phyloP scores from a whole-genome alignment of 2,329 filamentous ascomycete species.

The Trichoderma arundinaceum region DNA sequence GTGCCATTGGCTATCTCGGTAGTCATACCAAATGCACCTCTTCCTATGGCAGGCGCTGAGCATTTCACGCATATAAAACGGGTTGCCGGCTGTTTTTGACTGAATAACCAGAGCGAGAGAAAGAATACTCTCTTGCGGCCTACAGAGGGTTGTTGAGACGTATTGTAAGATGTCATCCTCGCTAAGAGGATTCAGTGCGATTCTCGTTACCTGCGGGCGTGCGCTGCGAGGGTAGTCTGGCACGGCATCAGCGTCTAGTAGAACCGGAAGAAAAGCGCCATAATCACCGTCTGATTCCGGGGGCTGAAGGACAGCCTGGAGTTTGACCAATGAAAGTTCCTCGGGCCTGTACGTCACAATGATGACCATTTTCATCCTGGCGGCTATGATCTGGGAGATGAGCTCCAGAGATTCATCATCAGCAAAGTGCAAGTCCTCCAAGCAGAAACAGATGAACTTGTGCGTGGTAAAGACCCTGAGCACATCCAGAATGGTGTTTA shows the following conservation, averaged over 20 bases:
- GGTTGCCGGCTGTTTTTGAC: slow-evolving; percentile 86
- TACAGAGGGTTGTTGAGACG: slow-evolving; percentile 80
- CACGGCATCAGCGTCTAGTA: slow-evolving; percentile 35
- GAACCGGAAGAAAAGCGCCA: neutral
- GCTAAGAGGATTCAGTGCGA: slow-evolving; percentile 73
- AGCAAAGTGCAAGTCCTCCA: slow-evolving; percentile 90
- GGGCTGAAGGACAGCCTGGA: slow-evolving; percentile 61
- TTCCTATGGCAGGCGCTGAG: slow-evolving; percentile 85
- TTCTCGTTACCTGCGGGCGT: slow-evolving; percentile 66
- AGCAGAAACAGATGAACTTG: slow-evolving; percentile 84
- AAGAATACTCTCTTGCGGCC: slow-evolving; percentile 72
- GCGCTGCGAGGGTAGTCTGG: slow-evolving; percentile 53
- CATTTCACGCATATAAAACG: slow-evolving; percentile 92
- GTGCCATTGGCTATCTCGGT: slow-evolving; percentile 79
- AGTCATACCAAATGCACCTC: slow-evolving; percentile 89
- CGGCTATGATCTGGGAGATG: slow-evolving; percentile 77
- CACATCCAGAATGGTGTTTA: slow-evolving; percentile 88
- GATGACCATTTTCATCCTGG: slow-evolving; percentile 80
- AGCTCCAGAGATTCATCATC: slow-evolving; percentile 87
- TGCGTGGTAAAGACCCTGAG: slow-evolving; percentile 79
- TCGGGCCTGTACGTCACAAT: slow-evolving; percentile 77
- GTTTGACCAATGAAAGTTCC: slow-evolving; percentile 62
- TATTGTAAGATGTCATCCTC: slow-evolving; percentile 84
- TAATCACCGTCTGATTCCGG: slow-evolving; percentile 57
- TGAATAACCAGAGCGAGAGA: slow-evolving; percentile 84